These are phyloP conservation scores for Boeremia exigua DNA, from an alignment of 2,329 filamentous ascomycete genomes.

Conservation along the genomic window DNA sequence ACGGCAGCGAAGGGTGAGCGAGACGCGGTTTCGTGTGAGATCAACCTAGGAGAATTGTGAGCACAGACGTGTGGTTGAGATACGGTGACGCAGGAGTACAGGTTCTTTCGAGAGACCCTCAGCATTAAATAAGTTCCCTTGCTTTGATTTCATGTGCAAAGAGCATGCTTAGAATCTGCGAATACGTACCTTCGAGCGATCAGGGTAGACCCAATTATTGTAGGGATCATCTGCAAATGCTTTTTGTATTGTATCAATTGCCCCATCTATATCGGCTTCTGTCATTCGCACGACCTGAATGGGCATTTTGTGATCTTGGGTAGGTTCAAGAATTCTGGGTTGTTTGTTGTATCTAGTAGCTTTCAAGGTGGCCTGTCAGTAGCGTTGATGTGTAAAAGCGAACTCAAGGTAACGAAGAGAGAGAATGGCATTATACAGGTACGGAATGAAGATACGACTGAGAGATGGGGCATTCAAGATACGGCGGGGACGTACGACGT, in stretches of 20 bases:
- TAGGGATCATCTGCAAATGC: slow-evolving; percentile 73
- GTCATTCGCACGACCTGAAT: slow-evolving; percentile 64
- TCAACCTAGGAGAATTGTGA: slow-evolving; percentile 58
- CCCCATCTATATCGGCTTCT: slow-evolving; percentile 66
- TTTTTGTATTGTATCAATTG: slow-evolving; percentile 69
- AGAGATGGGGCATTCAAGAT: background rate
- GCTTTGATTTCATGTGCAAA: slow-evolving; percentile 2
- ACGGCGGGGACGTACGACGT: background rate
- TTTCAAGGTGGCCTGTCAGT: background rate
- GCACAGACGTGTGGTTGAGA: background rate
- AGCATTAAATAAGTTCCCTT: too few relatives aligned
- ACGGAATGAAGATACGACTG: slow-evolving; percentile 8
- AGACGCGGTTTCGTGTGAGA: slow-evolving; percentile 65
- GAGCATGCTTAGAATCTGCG: background rate
- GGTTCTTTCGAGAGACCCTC: background rate
- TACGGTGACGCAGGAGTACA: background rate
- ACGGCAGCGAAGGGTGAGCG: slow-evolving; percentile 68
- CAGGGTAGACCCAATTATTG: slow-evolving; percentile 68
- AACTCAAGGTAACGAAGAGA: background rate
- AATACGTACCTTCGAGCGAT: slow-evolving; percentile 59
- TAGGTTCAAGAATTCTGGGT: background rate
- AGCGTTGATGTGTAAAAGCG: background rate
- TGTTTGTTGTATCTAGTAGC: too few relatives aligned
- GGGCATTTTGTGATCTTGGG: slow-evolving; percentile 35
- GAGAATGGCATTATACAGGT: slow-evolving; percentile 20